Base-by-base conservation (phyloP, 2,329 filamentous ascomycete species). In the Stagonosporopsis tanaceti region DNA sequence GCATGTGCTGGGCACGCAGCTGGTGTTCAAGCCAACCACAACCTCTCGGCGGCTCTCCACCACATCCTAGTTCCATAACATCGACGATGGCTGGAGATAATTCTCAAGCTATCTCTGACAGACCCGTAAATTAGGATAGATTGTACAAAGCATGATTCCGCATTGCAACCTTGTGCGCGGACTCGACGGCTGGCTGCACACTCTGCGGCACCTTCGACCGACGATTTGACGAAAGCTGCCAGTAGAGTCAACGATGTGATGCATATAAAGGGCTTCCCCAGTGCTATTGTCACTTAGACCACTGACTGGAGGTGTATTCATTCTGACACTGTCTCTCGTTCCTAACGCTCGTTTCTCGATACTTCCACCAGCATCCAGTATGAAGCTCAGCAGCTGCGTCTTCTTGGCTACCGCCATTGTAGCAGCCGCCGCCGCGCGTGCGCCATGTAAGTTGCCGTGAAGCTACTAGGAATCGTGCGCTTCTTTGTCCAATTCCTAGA, bases 361-460 rank as follows among this genome's bases (percentile, higher is more conserved):
- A 40, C 22, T 39, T 22, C 40, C 17, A 35, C 6, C 35, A 8
- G 22, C 30, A 2, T n/a, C 38, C 59, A 60, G 34, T 24, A 72
- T 71, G 70, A 68, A 65, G 59, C 37, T 70, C 41, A 53, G n/a
- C 28, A 53, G 25, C 32, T 65, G 41, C 40, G 34, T 68, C 12
- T 38, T 57, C 12, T 12, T 70, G 25, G 61, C 41, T 34, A 50
- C 59, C 37, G 47, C 48, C 17, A 39, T 63, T 7, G 45, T 59
- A 34, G 46, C 62, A n/a, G 53, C 35, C 41, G 34, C 54, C 25
- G 64, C 68, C 20, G 65, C 65, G 27, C 59, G 47, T 28, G 20
- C 44, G 14, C 56, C 55, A 39, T 45, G 70, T 71, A 62, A 53
- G 66, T 59, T 12, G 22, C 12, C 14, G 6, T 39, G 17, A 20